These are phyloP conservation scores for Leishmania lainsoni DNA, from an alignment of 208 protist species.

Conservation along the genomic window DNA sequence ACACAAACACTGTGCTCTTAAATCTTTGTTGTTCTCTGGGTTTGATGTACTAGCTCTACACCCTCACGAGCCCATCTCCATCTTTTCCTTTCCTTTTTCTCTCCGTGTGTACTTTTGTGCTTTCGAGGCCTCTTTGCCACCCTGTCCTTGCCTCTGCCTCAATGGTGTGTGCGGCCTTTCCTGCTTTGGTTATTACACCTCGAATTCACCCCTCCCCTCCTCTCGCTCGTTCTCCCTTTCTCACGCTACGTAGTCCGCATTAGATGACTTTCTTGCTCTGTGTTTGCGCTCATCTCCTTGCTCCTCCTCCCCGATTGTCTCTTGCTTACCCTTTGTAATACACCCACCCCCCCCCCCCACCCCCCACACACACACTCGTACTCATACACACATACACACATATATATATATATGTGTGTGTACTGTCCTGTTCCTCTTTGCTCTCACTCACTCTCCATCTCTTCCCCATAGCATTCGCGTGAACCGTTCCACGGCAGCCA, in stretches of 20 bases:
- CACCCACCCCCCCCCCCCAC: too few relatives aligned
- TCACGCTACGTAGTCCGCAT: background rate
- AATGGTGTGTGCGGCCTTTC: background rate
- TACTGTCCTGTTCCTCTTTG: background rate
- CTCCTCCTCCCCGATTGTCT: background rate
- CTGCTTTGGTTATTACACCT: background rate
- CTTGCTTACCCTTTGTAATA: conserved; percentile 6
- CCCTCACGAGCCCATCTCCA: background rate
- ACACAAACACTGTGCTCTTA: background rate
- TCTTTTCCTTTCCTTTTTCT: background rate
- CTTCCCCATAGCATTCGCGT: background rate
- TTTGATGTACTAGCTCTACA: conserved; percentile 1
- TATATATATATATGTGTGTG: background rate
- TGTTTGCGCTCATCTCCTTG: background rate
- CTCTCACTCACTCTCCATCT: background rate
- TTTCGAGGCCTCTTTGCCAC: background rate
- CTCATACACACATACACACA: background rate
- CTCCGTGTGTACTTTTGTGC: background rate
- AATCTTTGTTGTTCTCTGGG: conserved; percentile 1
- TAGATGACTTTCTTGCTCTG: background rate
- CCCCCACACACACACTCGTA: background rate
- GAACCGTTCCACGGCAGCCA: background rate
- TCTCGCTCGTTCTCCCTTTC: background rate
- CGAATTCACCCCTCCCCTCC: background rate
- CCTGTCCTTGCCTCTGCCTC: background rate